Percentiles rank a stretch among this genome's conserved stretches.
Conservation (phyloP, 768 basidiomycete species). For the Tremella mesenterica region DNA sequence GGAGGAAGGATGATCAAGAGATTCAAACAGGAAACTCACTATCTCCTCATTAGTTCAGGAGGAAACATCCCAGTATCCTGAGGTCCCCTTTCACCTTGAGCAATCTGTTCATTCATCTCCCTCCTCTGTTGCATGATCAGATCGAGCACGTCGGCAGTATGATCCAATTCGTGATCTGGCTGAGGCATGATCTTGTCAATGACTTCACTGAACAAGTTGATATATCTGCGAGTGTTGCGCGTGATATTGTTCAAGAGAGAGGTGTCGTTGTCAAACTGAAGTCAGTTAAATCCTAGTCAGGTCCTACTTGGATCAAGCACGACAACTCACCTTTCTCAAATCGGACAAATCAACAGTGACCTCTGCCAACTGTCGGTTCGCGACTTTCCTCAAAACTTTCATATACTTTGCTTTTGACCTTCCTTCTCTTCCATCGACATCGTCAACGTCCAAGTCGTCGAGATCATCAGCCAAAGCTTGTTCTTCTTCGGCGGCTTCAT, state of each 20-base stretch:
- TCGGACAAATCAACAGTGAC: slow-evolving; percentile 83
- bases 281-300: background rate
- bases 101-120: slow-evolving; percentile 68
- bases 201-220: slow-evolving; percentile 76
- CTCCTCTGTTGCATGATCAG: slow-evolving; percentile 88
- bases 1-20: too few species aligned
- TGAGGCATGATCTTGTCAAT: slow-evolving; percentile 81
- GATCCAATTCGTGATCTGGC: slow-evolving; percentile 80
- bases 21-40: slow-evolving; percentile 59
- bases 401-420: slow-evolving; percentile 42
- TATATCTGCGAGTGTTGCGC: slow-evolving; percentile 80
- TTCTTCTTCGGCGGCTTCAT: slow-evolving; percentile 30
- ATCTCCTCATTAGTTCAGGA: slow-evolving; percentile 81
- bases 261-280: slow-evolving; percentile 54
- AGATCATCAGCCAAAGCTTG: slow-evolving; percentile 26
- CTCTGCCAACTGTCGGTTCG: slow-evolving; percentile 87
- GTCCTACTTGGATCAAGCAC: slow-evolving; percentile 6
- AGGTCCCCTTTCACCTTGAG: slow-evolving; percentile 19
- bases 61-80: slow-evolving; percentile 59
- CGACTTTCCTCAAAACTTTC: slow-evolving; percentile 49
- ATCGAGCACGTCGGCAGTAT: slow-evolving; percentile 90
- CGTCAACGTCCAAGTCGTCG: slow-evolving; percentile 49
- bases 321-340: slow-evolving; percentile 55
- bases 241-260: slow-evolving; percentile 66
- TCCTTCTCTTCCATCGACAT: slow-evolving; percentile 45